Conservation (phyloP, 257 asterid genomes). For the Voacanga thouarsii region DNA sequence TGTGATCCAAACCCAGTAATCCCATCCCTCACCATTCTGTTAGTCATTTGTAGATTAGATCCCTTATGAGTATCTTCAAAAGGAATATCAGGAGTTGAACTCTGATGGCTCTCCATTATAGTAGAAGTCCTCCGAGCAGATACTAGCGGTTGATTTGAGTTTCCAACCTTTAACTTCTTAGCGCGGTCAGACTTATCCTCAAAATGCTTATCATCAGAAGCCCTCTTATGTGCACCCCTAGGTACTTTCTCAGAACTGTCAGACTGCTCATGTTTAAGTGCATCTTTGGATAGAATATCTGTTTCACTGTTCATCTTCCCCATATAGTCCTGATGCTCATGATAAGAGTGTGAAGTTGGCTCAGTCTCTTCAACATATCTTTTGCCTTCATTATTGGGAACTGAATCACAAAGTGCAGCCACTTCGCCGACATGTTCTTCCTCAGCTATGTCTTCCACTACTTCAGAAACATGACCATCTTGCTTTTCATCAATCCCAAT, state of each 20-base stretch:
- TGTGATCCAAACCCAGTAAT: slow-evolving; percentile 40
- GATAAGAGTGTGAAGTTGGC: slow-evolving; percentile 34
- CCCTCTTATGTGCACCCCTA: slow-evolving; percentile 56
- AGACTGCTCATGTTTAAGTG: slow-evolving; percentile 39
- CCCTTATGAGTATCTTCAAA: slow-evolving; percentile 33
- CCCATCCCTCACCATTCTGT: slow-evolving; percentile 37
- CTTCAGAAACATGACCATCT: slow-evolving; percentile 49
- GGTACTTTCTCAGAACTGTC: slow-evolving; percentile 34
- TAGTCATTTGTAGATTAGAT: slow-evolving; percentile 29
- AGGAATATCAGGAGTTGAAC: slow-evolving; percentile 57
- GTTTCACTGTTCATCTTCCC: slow-evolving; percentile 30
- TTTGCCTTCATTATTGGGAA: slow-evolving; percentile 47
- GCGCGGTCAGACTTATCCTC: slow-evolving; percentile 41
- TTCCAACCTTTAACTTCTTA: slow-evolving; percentile 55
- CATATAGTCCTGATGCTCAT: slow-evolving; percentile 32
- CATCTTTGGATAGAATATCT: slow-evolving; percentile 38
- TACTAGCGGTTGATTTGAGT: slow-evolving; percentile 38
- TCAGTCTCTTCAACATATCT: slow-evolving; percentile 39
- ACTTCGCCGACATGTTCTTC: slow-evolving; percentile 38
- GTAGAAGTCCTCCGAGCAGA: slow-evolving; percentile 45
- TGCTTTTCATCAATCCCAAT: slow-evolving; percentile 44
- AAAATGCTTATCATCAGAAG: slow-evolving; percentile 40
- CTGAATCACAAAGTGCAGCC: slow-evolving; percentile 32
- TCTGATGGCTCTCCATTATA: slow-evolving; percentile 50
- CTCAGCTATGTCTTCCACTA: slow-evolving; percentile 53